Conservation (phyloP, 2,329 filamentous ascomycete genomes). For the Aspergillus sojae region DNA sequence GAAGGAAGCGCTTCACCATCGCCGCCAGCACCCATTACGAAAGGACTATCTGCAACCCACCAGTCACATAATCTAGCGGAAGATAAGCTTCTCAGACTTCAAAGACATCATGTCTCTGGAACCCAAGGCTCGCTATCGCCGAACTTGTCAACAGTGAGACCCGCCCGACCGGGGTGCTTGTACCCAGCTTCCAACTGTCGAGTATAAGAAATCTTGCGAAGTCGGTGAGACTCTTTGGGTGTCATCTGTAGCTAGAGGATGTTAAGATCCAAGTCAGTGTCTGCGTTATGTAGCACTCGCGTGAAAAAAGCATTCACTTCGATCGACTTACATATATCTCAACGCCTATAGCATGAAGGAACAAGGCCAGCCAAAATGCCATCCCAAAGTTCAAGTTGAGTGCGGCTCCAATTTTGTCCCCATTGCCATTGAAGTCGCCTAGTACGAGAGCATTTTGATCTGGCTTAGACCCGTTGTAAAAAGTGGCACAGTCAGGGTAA, state of each 20-base stretch:
- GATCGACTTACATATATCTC: conserved; percentile 4
- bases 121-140: not conserved
- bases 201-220: not conserved
- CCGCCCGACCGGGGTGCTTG: not conserved
- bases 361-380: not conserved
- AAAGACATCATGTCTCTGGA: not conserved
- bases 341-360: not conserved
- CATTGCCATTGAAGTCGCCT: not conserved
- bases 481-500: not conserved
- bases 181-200: conserved; percentile 1
- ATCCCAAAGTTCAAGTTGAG: not conserved
- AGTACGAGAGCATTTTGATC: not conserved
- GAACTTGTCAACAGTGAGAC: not conserved
- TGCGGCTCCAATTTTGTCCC: not conserved
- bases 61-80: too few relatives aligned
- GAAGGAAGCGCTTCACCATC: not conserved
- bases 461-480: not conserved
- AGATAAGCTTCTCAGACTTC: accelerated
- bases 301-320: too few relatives aligned
- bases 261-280: not conserved
- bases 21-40: too few relatives aligned
- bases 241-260: not conserved
- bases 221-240: not conserved
- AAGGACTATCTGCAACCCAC: too few relatives aligned
- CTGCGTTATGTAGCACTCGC: too few relatives aligned